A percentile compares a stretch with the other conserved stretches of the same genome.
These are phyloP conservation scores for Tylopilus sp. DNA, from an alignment of 768 basidiomycete species.

Conservation along the genomic window DNA sequence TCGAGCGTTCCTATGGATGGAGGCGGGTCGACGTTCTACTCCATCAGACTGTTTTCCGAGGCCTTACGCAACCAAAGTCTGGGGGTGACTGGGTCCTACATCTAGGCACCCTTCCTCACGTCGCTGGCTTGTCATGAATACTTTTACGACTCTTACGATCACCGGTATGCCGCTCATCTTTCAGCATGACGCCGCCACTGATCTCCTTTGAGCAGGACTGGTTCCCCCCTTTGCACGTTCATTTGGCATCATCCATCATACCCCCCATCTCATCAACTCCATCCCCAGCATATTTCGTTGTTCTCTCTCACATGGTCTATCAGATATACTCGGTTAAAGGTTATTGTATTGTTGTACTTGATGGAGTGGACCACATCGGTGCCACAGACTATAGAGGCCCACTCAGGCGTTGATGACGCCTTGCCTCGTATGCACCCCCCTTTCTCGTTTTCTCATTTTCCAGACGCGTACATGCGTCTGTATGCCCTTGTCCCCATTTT, in stretches of 20 bases:
- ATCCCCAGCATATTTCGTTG: conserved; percentile 13
- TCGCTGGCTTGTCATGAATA: conserved; percentile 6
- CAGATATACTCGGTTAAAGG: conserved; percentile 6
- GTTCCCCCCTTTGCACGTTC: conserved; percentile 19
- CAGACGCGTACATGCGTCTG: neutral
- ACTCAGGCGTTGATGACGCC: neutral
- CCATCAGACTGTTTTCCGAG: conserved; percentile 52
- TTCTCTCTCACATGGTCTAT: conserved; percentile 9
- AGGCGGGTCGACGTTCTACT: conserved; percentile 54
- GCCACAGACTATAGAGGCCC: neutral
- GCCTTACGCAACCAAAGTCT: conserved; percentile 39
- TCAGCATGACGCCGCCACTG: neutral
- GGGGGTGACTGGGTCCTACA: conserved; percentile 37
- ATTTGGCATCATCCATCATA: conserved; percentile 9
- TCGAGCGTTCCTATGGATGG: conserved; percentile 46
- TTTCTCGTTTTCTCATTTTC: neutral
- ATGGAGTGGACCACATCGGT: neutral
- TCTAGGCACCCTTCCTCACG: conserved; percentile 16
- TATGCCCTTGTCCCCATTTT: neutral
- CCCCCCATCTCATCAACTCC: conserved; percentile 9
- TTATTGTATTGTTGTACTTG: conserved; percentile 1
- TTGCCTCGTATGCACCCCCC: neutral
- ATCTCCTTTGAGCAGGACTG: conserved; percentile 19
- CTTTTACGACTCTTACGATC: conserved; percentile 6
- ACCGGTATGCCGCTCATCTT: conserved; percentile 12